Base-by-base conservation (phyloP, 345 rosid species). In the Hibiscus mutabilis region DNA sequence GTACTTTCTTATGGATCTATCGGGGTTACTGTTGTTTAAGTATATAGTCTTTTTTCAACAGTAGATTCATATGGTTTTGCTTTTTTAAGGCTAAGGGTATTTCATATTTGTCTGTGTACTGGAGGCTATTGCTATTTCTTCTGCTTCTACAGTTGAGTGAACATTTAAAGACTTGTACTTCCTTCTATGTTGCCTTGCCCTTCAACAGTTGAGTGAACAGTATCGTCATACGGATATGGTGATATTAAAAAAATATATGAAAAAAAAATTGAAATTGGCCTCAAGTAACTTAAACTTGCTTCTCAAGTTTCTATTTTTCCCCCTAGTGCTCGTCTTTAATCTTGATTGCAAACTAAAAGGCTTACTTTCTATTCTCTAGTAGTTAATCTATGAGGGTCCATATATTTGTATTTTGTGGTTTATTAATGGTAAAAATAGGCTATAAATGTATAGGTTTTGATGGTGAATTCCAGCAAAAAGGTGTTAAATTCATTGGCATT, bases 381-480 rank as follows among this genome's bases (percentile, higher is more conserved):
- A 66, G 11, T 66, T 21, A 44, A 24, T 15, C 7, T 24, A 66
- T 47, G 15, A 66, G 18, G 13, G 55, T 42, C 2, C 55, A 22
- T 44, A 44, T 24, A 53, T 66, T 37, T 66, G 55, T 24, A 44
- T 22, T 22, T 66, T 66, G 21, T 66, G 69, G 70, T 27, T 27
- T 47, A 25, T 49, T 49, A 22, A 25, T 29, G 4, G 59, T 4
- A 16, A 67, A 67, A 62, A 37, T 1, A 27, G 56, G 55, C 4
- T 49, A 16, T 25, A 15, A 65, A 24, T 49, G 40, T 24, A 24
- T 25, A 49, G 16, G 7, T 66, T 47, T 47, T 47, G 40, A 27
- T 25, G 37, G 37, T 66, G 57, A 66, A 4, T 25, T 29, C 55
- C 6, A 46, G 70, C 14, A 8, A 47, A 21, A 47, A 16, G 15